Evolutionary conservation across 108 stramenopile genomes (phyloP).

Genomic region (Epipyxis sp.): DNA sequence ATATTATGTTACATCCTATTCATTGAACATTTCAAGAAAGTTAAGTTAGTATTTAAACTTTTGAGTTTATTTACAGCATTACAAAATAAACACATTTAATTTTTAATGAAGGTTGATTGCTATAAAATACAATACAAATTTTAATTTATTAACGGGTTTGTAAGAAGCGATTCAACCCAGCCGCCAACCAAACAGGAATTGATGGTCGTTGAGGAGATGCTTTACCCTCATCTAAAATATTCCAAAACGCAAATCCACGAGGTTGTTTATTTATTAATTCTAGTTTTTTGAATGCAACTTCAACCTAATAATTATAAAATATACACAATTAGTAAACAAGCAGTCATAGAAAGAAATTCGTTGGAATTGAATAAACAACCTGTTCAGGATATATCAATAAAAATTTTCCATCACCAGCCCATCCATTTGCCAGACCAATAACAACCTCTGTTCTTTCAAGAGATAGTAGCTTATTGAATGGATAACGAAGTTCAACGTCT

Average conservation of each 20-base stretch:
- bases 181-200: background rate
- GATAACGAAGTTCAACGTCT: background rate
- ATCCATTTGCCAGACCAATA: slow-evolving; percentile 30
- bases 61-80: no score
- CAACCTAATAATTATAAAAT: no score
- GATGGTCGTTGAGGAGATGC: background rate
- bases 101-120: no score
- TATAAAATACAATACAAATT: no score
- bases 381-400: slow-evolving; percentile 10
- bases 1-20: no score
- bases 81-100: no score
- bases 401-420: slow-evolving; percentile 24
- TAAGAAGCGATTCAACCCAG: slow-evolving; percentile 15
- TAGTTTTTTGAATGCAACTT: background rate
- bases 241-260: slow-evolving; percentile 31
- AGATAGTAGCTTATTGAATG: background rate
- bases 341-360: no score
- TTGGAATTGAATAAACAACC: no score
- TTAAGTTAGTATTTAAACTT: no score
- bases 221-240: slow-evolving; percentile 26
- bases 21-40: no score
- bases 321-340: no score
- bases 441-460: background rate
- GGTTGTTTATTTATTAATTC: background rate
- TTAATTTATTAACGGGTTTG: no score